These are phyloP conservation scores for Scorias spongiosa DNA, from an alignment of 2,329 filamentous ascomycete species.

Conservation along the genomic window DNA sequence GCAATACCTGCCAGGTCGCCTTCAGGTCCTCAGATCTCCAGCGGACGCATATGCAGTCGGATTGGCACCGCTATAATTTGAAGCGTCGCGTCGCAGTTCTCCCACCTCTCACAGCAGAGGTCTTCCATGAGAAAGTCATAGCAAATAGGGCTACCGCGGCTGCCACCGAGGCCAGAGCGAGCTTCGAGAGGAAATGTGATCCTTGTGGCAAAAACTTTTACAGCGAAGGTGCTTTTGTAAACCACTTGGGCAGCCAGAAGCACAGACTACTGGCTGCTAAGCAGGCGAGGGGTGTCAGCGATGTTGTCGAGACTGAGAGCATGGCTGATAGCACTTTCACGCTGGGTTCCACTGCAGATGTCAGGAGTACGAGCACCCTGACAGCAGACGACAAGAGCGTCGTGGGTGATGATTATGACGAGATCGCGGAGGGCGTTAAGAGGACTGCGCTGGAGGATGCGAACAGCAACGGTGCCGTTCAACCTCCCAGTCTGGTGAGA, in stretches of 20 bases:
- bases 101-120: conserved; percentile 77
- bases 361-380: conserved; percentile 32
- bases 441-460: conserved; percentile 35
- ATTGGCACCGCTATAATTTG: conserved; percentile 88
- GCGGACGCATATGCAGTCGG: conserved; percentile 89
- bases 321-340: conserved; percentile 86
- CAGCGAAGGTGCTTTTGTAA: conserved; percentile 89
- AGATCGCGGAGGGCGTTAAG: conserved; percentile 64
- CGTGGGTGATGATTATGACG: conserved; percentile 58
- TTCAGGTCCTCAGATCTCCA: conserved; percentile 90
- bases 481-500: conserved; percentile 24
- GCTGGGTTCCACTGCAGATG: conserved; percentile 59
- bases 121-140: conserved; percentile 90
- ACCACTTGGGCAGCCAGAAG: conserved; percentile 82
- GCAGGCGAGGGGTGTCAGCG: conserved; percentile 35
- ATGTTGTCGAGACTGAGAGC: conserved; percentile 42
- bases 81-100: conserved; percentile 85
- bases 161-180: conserved; percentile 73
- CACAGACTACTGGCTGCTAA: conserved; percentile 56
- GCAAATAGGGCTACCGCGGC: conserved; percentile 74
- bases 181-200: conserved; percentile 70
- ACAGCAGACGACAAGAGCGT: conserved; percentile 37
- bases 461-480: conserved; percentile 27
- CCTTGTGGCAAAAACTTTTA: conserved; percentile 86
- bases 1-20: conserved; percentile 94